Conservation (phyloP, 495 filamentous ascomycete genomes). For the Hapsidospora chrysogenum region DNA sequence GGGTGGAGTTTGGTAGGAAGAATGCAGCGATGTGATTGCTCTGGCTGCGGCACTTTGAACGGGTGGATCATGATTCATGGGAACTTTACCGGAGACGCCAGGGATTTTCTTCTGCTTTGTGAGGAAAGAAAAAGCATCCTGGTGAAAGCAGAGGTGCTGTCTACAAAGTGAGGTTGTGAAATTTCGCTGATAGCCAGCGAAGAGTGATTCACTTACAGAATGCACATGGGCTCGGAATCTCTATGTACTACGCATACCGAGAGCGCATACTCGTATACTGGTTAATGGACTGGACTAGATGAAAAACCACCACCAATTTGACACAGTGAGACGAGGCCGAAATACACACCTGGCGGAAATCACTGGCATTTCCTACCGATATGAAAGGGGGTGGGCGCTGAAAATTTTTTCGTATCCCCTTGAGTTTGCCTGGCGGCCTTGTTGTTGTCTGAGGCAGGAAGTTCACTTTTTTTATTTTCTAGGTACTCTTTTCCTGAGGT, state of each 20-base stretch:
- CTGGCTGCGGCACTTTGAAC: neutral
- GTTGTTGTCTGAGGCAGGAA: slow-evolving; percentile 18
- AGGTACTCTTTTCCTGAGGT: neutral
- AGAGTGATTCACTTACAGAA: no score
- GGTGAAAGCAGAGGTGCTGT: neutral
- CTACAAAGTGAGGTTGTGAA: no score
- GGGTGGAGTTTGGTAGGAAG: neutral
- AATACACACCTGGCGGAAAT: neutral
- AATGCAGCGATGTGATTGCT: neutral
- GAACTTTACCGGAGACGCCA: neutral
- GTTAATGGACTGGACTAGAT: neutral
- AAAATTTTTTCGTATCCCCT: slow-evolving; percentile 11
- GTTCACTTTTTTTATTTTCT: no score
- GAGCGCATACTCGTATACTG: neutral
- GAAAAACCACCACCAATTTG: neutral
- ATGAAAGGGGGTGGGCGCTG: neutral
- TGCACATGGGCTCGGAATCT: neutral
- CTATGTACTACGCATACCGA: neutral
- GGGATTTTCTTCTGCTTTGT: neutral
- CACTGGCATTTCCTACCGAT: neutral
- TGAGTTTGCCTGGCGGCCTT: slow-evolving; percentile 9
- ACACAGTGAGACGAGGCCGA: neutral
- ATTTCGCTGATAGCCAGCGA: no score
- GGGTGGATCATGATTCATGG: neutral
- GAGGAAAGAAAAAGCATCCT: neutral